Conservation (phyloP, 78 protist genomes). For the Pigoraptor vietnamica region DNA sequence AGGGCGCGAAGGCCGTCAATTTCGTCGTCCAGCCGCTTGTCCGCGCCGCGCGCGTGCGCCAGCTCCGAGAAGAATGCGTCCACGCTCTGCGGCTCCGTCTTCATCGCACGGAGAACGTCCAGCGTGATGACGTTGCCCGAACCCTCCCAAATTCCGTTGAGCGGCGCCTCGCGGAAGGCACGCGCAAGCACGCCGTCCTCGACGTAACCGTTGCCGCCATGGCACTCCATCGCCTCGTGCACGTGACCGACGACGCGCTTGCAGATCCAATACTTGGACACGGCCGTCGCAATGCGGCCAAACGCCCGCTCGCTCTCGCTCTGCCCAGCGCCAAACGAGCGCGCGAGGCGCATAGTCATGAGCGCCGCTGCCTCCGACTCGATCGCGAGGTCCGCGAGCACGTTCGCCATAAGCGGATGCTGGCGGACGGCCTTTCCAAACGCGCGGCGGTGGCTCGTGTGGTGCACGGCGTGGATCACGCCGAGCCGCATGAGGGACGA, state of each 20-base stretch:
- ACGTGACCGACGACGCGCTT: conserved; percentile 10
- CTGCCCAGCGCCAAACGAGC: background rate
- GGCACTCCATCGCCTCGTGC: conserved; percentile 26
- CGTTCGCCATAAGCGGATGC: conserved; percentile 15
- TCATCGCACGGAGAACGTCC: conserved; percentile 13
- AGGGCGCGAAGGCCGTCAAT: background rate
- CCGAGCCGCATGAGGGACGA: background rate
- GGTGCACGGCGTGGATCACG: background rate
- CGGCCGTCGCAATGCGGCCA: conserved; percentile 26
- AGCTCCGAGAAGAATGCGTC: background rate
- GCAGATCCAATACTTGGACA: conserved; percentile 34
- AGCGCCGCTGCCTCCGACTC: conserved; percentile 13
- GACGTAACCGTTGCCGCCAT: conserved; percentile 34
- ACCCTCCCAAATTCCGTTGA: conserved; percentile 44
- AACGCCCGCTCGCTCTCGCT: conserved; percentile 1
- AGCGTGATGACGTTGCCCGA: conserved; percentile 31
- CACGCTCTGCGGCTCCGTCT: background rate
- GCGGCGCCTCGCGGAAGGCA: conserved; percentile 32
- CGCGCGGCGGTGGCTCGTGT: background rate
- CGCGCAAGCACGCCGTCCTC: conserved; percentile 4
- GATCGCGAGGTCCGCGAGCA: conserved; percentile 21
- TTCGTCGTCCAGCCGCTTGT: background rate
- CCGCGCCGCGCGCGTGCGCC: background rate
- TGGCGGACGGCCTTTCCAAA: background rate
- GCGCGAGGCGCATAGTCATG: conserved; percentile 6